Conservation (phyloP, 2,329 filamentous ascomycete genomes). For the Phoma herbarum region DNA sequence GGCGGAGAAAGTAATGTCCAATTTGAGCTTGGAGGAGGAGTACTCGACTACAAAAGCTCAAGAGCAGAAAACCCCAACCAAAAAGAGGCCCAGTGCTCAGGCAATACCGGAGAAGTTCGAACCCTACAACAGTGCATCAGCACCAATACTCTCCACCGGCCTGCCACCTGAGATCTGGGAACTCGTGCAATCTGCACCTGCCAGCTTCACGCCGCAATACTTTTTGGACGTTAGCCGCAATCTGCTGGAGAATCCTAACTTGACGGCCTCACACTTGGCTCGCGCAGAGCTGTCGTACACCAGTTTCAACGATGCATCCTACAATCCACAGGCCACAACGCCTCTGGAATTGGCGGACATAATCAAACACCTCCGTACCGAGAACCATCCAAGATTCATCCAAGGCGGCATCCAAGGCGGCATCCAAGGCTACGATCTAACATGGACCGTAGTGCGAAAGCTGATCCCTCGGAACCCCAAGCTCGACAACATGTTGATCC, state of each 20-base stretch:
- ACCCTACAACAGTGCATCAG: slow-evolving; percentile 43
- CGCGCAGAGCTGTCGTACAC: slow-evolving; percentile 77
- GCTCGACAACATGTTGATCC: slow-evolving; percentile 77
- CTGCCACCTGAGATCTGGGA: slow-evolving; percentile 49
- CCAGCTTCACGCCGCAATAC: slow-evolving; percentile 68
- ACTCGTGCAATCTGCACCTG: slow-evolving; percentile 55
- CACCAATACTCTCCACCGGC: slow-evolving; percentile 34
- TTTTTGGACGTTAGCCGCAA: slow-evolving; percentile 77
- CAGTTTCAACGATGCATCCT: slow-evolving; percentile 51
- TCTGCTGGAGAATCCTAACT: slow-evolving; percentile 79
- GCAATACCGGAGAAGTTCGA: slow-evolving; percentile 38
- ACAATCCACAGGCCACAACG: slow-evolving; percentile 42
- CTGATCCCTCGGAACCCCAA: slow-evolving; percentile 84
- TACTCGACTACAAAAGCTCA: background rate
- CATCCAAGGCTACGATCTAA: slow-evolving; percentile 54
- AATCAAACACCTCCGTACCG: slow-evolving; percentile 59
- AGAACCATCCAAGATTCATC: slow-evolving; percentile 46
- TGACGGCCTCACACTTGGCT: slow-evolving; percentile 80
- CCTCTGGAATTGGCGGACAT: slow-evolving; percentile 53
- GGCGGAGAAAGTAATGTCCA: slow-evolving; percentile 1
- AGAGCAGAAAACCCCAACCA: background rate
- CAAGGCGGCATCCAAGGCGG: slow-evolving; percentile 38
- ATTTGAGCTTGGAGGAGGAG: background rate
- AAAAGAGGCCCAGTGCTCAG: slow-evolving; percentile 1
- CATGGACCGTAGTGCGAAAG: slow-evolving; percentile 74